Conservation (phyloP, 2,329 filamentous ascomycete genomes). For the Trichoderma harzianum region DNA sequence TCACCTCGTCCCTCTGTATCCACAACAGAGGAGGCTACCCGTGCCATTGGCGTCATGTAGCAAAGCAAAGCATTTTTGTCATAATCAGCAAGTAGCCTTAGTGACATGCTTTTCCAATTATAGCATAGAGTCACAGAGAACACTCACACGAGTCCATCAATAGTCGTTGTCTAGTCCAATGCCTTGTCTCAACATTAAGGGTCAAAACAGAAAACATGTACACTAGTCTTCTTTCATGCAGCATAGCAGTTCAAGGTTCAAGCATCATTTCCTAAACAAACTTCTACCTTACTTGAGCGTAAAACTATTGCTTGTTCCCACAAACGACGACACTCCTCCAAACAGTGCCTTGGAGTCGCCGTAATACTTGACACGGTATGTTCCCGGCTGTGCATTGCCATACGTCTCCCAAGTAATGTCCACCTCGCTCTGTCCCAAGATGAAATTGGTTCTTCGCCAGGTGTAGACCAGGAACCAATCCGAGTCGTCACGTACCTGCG, state of each 20-base stretch:
- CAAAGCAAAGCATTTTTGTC: neutral
- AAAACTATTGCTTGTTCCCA: conserved; percentile 25
- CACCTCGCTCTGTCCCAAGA: conserved; percentile 75
- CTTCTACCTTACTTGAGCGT: conserved; percentile 15
- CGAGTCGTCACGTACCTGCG: conserved; percentile 62
- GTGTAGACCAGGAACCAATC: conserved; percentile 83
- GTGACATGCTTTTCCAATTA: neutral
- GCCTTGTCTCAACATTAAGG: neutral
- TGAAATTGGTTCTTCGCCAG: conserved; percentile 69
- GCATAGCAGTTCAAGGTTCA: neutral
- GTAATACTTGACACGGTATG: conserved; percentile 78
- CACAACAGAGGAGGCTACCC: neutral
- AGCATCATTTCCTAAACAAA: neutral
- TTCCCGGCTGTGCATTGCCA: conserved; percentile 53
- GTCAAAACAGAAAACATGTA: neutral
- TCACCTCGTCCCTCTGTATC: neutral
- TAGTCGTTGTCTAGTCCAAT: neutral
- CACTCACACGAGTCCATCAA: neutral
- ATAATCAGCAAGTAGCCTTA: neutral
- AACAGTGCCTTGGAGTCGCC: conserved; percentile 66
- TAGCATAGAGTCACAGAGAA: neutral
- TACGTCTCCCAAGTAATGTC: conserved; percentile 70
- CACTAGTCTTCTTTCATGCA: neutral
- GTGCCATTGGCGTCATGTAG: neutral
- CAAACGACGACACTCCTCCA: conserved; percentile 40